Base-by-base conservation (phyloP, 768 basidiomycete species). In the Leccinum incarnatum region DNA sequence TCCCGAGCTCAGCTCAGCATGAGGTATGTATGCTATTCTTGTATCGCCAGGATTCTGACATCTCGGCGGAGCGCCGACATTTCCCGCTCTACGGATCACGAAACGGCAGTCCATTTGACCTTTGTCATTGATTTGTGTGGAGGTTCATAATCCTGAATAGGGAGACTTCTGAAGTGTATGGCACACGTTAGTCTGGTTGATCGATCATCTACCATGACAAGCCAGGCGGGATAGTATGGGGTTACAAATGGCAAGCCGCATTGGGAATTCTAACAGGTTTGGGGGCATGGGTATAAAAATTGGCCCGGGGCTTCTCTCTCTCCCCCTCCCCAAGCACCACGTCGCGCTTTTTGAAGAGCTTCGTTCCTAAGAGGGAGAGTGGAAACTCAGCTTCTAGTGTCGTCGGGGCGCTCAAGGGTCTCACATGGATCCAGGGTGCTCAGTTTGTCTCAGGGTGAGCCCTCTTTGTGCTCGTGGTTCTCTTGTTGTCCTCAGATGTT, bases 351-450 rank as follows among this genome's bases (percentile, higher is more conserved):
- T 53, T 83, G 9, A 70, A 66, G 52, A 83, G 75, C 72, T 69
- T 85, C 60, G 56, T 84, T 51, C 84, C 84, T 7, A 74, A 70
- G 57, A 76, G 72, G 62, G 83, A 87, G 59, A 67, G 73, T 48
- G 71, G 76, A 19, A 56, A 60, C 36, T 67, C 67, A 10, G 52
- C 74, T 40, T 69, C 77, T 10, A 69, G 78, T 53, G 61, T 87
- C 46, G 57, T 82, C 48, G 57, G 69, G 4, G 83, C 77, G 10
- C 66, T 88, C 55, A 68, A 63, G 23, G 67, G 67, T 14, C 68
- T 88, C 36, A 84, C 82, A 1, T 79, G 71, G 75, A 65, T 83
- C 5, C 85, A 87, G 60, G 82, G 78, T 78, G 81, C 80, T 8
- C 79, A 83, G 53, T 86, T 86, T 67, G 78, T 79, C 61, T 78